Base-by-base conservation (phyloP, 345 rosid species). In the Pistacia integerrima region DNA sequence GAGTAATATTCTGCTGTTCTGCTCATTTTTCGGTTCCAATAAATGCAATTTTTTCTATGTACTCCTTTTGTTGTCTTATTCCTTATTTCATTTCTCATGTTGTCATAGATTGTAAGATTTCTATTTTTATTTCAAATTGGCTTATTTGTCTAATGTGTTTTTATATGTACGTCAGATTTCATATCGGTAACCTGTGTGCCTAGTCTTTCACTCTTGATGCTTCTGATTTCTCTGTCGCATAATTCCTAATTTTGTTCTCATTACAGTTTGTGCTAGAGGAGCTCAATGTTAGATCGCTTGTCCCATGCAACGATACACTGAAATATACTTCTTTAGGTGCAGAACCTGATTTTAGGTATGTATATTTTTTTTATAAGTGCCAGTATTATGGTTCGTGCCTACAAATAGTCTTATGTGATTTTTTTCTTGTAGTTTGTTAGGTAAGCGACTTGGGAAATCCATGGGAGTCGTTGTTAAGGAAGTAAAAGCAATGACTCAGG, bases 321-420 rank as follows among this genome's bases (percentile, higher is more conserved):
- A 90, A 90, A 25, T 25, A 25, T 25, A 1, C 25, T 25, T 25
- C 25, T 25, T 25, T 25, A 25, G 25, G 25, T 25, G 98, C 98
- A 13, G 99, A 94, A 82, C 99, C 99, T 25, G 99, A 97, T 79
- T 97, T 94, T 75, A 94, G 98, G 99, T 92, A 78, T 70, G 82
- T 33, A 64, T 77, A 65, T 52, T 80, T 30, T 30, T 1, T 70
- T 74, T 48, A 75, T 57, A 56, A 28, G 57, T 5, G 54, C 48
- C 11, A 73, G 63, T 33, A 70, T 55, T 74, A 25, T 20, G 63
- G 71, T 73, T 74, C 60, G 66, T 38, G 11, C 56, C 72, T 71
- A 10, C n/a, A 33, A 63, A 79, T 12, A 59, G 64, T 69, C 58
- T 51, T 75, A 14, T 69, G 54, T 78, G 72, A 59, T 76, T 77